Evolutionary conservation across 805 yeast genomes (phyloP).

Genomic region (Candida quercuum): DNA sequence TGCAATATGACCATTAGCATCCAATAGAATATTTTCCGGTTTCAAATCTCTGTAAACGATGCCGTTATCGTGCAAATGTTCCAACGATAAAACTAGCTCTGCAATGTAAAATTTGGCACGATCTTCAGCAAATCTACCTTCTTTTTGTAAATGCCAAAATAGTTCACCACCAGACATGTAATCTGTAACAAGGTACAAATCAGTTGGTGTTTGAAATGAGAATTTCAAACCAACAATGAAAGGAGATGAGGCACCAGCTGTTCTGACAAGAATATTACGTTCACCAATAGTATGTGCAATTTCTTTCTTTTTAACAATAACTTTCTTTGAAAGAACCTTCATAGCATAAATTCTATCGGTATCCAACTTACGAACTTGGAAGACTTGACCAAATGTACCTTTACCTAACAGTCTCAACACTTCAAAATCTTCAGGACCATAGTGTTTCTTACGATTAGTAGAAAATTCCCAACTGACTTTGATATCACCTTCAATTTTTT

Average conservation of each 20-base stretch:
- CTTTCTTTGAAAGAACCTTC: constrained; percentile 93
- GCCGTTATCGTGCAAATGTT: constrained; percentile 91
- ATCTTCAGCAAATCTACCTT: constrained; percentile 88
- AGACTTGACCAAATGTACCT: constrained; percentile 97
- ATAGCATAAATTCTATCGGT: constrained; percentile 91
- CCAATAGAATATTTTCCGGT: constrained; percentile 92
- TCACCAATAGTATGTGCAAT: constrained; percentile 98
- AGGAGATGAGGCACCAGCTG: constrained; percentile 84
- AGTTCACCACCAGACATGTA: constrained; percentile 98
- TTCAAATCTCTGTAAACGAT: constrained; percentile 95
- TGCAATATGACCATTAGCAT: constrained; percentile 96
- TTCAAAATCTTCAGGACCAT: constrained; percentile 94
- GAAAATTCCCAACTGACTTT: constrained; percentile 71
- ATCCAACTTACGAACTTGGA: constrained; percentile 89
- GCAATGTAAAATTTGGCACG: constrained; percentile 97
- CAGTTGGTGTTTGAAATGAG: constrained; percentile 92
- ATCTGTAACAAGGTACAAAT: constrained; percentile 89
- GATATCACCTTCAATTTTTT: constrained; percentile 71
- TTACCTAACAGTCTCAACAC: constrained; percentile 86
- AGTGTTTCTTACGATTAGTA: constrained; percentile 63
- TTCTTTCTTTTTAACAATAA: constrained; percentile 94
- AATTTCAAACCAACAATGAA: constrained; percentile 94
- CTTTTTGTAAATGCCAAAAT: constrained; percentile 95
- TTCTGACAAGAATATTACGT: constrained; percentile 87
- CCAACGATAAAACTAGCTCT: constrained; percentile 87